Evolutionary conservation across 805 yeast genomes (phyloP).

Genomic region (Torulaspora microellipsoides): DNA sequence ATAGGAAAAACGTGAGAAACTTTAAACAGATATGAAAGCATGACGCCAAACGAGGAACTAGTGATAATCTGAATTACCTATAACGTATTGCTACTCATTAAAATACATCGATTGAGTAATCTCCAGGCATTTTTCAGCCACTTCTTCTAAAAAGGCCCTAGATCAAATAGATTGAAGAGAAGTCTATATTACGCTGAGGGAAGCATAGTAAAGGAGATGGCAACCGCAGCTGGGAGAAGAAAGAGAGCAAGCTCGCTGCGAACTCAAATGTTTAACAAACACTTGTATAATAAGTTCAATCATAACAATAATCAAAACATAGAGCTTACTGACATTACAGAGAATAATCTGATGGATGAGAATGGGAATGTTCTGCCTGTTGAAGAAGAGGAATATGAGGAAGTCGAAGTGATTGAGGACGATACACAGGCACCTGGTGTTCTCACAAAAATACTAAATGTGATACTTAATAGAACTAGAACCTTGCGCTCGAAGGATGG

Average conservation of each 20-base stretch:
- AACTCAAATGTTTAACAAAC: constrained; percentile 34
- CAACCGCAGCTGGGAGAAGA: constrained; percentile 15
- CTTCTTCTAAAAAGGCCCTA: no score
- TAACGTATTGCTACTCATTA: no score
- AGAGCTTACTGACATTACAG: constrained; percentile 16
- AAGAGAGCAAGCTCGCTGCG: constrained; percentile 32
- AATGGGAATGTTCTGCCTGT: constrained; percentile 3
- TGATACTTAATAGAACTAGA: constrained; percentile 43
- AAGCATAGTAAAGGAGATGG: constrained; percentile 4
- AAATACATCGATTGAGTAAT: no score
- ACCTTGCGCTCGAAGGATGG: constrained; percentile 61
- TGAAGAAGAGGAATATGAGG: constrained; percentile 7
- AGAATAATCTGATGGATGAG: constrained; percentile 4
- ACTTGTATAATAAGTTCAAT: constrained; percentile 26
- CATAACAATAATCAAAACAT: constrained; percentile 13
- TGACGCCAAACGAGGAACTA: no score
- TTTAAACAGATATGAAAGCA: not conserved
- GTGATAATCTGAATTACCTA: no score
- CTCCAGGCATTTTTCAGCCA: no score
- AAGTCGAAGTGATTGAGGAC: constrained; percentile 7
- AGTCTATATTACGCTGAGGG: not conserved
- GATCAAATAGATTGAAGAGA: no score
- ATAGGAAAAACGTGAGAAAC: not conserved
- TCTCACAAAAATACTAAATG: constrained; percentile 17
- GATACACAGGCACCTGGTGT: constrained; percentile 4